Percentiles rank a stretch among this genome's conserved stretches.
Conservation (phyloP, 306 rosid species). For the Phaseolus lunatus region DNA sequence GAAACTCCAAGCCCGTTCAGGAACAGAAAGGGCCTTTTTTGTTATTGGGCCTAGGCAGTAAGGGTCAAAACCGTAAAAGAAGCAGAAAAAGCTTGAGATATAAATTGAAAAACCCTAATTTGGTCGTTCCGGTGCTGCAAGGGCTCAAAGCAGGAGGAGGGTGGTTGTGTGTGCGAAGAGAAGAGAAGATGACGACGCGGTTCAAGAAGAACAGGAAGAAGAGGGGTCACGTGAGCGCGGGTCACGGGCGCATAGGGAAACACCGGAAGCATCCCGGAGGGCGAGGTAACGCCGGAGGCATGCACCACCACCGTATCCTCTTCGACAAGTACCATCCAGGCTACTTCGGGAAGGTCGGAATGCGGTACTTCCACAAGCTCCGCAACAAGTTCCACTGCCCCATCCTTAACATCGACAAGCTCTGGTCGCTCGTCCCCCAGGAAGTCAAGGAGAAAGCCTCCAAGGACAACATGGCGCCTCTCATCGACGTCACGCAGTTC, state of each 20-base stretch:
- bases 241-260: conserved; percentile 37
- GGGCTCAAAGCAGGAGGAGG: neutral
- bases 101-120: neutral
- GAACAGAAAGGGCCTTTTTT: neutral
- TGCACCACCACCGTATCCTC: conserved; percentile 53
- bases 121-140: neutral
- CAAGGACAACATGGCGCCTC: conserved; percentile 34
- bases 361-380: conserved; percentile 51
- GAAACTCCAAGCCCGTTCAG: neutral
- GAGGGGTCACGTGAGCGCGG: conserved; percentile 45
- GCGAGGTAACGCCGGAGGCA: conserved; percentile 50
- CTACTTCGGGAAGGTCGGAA: conserved; percentile 47
- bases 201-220: conserved; percentile 50
- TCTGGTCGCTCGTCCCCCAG: conserved; percentile 47
- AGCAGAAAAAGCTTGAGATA: neutral
- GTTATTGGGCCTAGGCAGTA: neutral
- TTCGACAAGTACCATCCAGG: conserved; percentile 53
- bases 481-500: conserved; percentile 45
- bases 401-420: conserved; percentile 46
- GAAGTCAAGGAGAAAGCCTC: conserved; percentile 44
- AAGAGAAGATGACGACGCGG: conserved; percentile 34
- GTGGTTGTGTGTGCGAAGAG: neutral
- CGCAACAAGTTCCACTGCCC: conserved; percentile 47
- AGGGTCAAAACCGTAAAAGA: neutral
- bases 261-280: conserved; percentile 50